Evolutionary conservation across 2,329 filamentous ascomycete genomes (phyloP).

Genomic region (Colletotrichum sp.): DNA sequence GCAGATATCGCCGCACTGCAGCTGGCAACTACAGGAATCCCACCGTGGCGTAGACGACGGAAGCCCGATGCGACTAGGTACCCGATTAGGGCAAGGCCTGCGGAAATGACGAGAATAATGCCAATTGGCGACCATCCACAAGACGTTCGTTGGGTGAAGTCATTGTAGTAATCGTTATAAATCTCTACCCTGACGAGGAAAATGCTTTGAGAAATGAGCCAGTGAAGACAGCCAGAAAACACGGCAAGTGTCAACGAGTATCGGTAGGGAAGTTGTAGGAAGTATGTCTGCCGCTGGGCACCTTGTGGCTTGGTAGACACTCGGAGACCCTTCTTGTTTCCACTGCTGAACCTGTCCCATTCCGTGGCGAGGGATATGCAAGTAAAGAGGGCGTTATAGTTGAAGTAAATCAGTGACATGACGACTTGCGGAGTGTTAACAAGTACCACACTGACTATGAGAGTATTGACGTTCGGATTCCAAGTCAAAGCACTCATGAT

Average conservation of each 20-base stretch:
- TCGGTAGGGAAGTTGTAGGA: background rate
- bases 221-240: background rate
- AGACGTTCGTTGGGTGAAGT: too few relatives aligned
- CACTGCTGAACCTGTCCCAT: background rate
- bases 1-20: background rate
- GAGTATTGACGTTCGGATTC: too few relatives aligned
- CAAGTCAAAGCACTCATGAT: too few relatives aligned
- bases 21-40: background rate
- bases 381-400: background rate
- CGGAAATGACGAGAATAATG: fast-evolving
- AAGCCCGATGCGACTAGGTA: too few relatives aligned
- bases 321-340: background rate
- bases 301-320: background rate
- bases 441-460: fast-evolving
- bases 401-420: background rate
- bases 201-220: background rate
- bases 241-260: background rate
- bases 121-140: fast-evolving
- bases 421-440: background rate
- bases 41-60: too few relatives aligned
- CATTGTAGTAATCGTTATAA: too few relatives aligned
- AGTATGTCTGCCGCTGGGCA: background rate
- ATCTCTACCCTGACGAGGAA: background rate
- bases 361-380: background rate
- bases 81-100: too few relatives aligned